phyloP scores from a whole-genome alignment of 164 flowering plant species.

The Cinnamomum micranthum region DNA sequence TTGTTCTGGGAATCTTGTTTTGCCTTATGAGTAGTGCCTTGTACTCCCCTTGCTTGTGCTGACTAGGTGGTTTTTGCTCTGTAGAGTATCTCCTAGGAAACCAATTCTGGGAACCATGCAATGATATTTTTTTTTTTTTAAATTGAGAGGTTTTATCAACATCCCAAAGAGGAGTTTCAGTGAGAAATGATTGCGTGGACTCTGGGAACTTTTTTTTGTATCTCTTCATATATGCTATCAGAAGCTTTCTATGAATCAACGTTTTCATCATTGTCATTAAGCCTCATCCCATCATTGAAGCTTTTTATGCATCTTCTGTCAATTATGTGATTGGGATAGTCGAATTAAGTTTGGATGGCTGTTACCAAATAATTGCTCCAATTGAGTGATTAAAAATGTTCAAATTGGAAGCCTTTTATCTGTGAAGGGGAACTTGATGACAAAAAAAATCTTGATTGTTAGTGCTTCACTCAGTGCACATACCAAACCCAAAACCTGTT shows the following conservation, averaged over 20 bases:
- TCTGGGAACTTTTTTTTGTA: background rate
- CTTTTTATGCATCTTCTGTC: background rate
- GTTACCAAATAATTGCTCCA: background rate
- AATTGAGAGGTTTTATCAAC: background rate
- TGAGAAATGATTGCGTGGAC: background rate
- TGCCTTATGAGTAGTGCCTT: background rate
- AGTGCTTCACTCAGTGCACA: background rate
- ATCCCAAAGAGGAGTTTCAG: background rate
- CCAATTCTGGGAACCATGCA: background rate
- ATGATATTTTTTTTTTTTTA: background rate
- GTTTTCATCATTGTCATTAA: no score
- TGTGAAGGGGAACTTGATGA: background rate
- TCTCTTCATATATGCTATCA: background rate
- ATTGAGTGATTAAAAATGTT: background rate
- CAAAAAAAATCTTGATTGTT: background rate
- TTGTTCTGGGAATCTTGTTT: background rate
- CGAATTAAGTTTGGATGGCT: background rate
- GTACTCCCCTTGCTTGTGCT: background rate
- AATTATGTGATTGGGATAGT: background rate
- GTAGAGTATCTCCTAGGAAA: background rate
- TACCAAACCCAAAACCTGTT: no score
- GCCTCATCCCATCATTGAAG: background rate
- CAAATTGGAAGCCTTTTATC: background rate
- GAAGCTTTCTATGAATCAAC: no score
- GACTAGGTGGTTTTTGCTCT: background rate